Base-by-base conservation (phyloP, 1,284 basidiomycete genomes). In the Ustanciosporium gigantosporum region DNA sequence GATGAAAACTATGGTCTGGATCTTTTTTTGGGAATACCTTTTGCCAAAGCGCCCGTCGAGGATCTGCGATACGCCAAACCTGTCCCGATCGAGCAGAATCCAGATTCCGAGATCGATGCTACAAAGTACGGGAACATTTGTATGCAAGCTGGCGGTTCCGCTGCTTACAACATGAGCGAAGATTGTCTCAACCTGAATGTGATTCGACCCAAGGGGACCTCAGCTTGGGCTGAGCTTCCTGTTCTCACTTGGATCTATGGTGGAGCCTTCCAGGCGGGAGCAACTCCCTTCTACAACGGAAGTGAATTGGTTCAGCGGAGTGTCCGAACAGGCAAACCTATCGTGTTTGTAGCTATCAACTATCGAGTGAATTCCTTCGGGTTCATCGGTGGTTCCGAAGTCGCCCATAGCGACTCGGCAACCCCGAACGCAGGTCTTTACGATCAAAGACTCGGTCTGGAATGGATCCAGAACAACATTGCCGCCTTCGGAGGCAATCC, bases 111-210 rank as follows among this genome's bases (percentile, higher is more conserved):
- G n/a, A 53, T 59, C 27, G 49, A 65, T n/a, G 60, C 60, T 3
- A 55, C 55, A 2, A 45, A 40, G 7, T 65, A 50, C 27, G 55
- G 53, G 16, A 25, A 47, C 36, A 39, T 56, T 25, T 65, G 62
- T 46, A 50, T 51, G 27, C 56, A 56, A 36, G 17, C 19, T 16
- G 17, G 4, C 16, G n/a, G n/a, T n/a, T 9, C 9, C 41, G 41
- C 3, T n/a, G n/a, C n/a, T n/a, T 65, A 50, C 44, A 48, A 50
- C 21, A 35, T 55, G 42, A 51, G 50, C 29, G 67, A 69, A 25
- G 43, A 64, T 45, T 69, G 67, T 25, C 55, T 69, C 36, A 53
- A 44, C 38, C 41, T 69, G 44, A 65, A 69, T 35, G 44, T 69
- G 20, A 48, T 61, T n/a, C 48, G 62, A 22, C 65, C 67, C 4